Base-by-base conservation (phyloP, 768 basidiomycete species). In the Mycena epipterygia region DNA sequence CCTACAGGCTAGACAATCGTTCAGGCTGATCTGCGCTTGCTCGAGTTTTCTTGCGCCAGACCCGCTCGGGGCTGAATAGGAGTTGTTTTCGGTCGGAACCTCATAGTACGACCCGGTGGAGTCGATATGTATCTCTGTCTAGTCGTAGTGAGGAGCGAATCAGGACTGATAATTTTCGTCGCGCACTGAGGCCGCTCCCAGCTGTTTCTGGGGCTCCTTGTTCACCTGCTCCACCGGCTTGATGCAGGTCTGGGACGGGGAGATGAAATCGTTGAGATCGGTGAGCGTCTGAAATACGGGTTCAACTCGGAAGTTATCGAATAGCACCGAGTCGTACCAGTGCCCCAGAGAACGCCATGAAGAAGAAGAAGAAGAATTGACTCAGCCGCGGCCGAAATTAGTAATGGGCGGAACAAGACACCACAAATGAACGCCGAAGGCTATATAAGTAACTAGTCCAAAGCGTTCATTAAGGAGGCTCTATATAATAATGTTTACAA, bases 1-100 rank as follows among this genome's bases (percentile, higher is more conserved):
- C 97, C 96, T 98, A 88, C 98, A 99, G 29, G 98, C 98, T 52
- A 99, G 86, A 82, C 98, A 99, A 78, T 99, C 98, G 73, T 98
- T 99, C 75, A 99, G 81, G 78, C 92, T 99, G 73, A 99, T 95
- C 79, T 99, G 94, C 2, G 98, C 98, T 74, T 95, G 95, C 75
- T 95, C 89, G 14, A 99, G 86, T 81, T 95, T 96, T 80, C 85
- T 86, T n/a, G n/a, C n/a, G 35, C 81, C 79, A 35, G 74, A 74
- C 29, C 66, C 69, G 62, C 77, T 48, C 41, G 53, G 67, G 17
- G 64, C 66, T 7, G 73, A 44, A 19, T 71, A 32, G 16, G 61
- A 56, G 41, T 75, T 57, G 29, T 74, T 76, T 27, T 79, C 80
- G 17, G 82, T 74, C 11, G 87, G 77, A 12, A 97, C 91, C 79